Evolutionary conservation across 2,329 filamentous ascomycete species (phyloP).

Genomic region (Colletotrichum sidae): DNA sequence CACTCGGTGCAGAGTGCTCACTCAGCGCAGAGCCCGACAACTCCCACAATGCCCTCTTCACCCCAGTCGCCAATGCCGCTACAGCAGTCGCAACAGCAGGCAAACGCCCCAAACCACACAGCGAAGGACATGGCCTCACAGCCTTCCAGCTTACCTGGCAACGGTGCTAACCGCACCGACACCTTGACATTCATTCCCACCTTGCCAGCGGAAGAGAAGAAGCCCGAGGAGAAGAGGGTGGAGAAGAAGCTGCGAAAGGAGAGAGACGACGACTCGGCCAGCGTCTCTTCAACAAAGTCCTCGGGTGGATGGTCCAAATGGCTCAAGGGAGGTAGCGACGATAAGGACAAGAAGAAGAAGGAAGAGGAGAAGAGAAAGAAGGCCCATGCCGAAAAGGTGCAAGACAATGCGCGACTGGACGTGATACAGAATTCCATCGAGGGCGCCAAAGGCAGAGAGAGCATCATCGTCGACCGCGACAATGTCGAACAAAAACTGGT

Average conservation of each 20-base stretch:
- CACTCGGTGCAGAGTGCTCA: conserved; percentile 28
- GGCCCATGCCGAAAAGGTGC: conserved; percentile 64
- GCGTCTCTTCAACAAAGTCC: conserved; percentile 75
- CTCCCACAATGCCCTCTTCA: conserved; percentile 19
- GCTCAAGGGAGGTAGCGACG: conserved; percentile 83
- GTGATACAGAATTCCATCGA: conserved; percentile 91
- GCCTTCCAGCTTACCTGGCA: conserved; percentile 77
- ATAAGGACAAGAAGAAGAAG: conserved; percentile 72
- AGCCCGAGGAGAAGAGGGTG: conserved; percentile 66
- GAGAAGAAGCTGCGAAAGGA: conserved; percentile 76
- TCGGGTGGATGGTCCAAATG: conserved; percentile 82
- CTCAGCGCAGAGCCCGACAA: conserved; percentile 29
- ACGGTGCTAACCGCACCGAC: conserved; percentile 76
- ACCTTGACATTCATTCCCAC: conserved; percentile 85
- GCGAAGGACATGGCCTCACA: conserved; percentile 74
- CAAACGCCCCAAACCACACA: conserved; percentile 48
- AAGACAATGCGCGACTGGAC: conserved; percentile 87
- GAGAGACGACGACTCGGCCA: conserved; percentile 71
- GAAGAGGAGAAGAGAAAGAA: conserved; percentile 76
- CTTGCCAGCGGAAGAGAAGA: conserved; percentile 75
- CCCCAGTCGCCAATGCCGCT: conserved; percentile 28
- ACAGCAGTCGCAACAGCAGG: conserved; percentile 35
- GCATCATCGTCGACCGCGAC: conserved; percentile 84
- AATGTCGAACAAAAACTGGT: conserved; percentile 77
- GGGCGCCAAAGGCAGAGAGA: conserved; percentile 78